Evolutionary conservation across 169 alveolate species (phyloP).

Genomic region (Plasmodium reichenowi): DNA sequence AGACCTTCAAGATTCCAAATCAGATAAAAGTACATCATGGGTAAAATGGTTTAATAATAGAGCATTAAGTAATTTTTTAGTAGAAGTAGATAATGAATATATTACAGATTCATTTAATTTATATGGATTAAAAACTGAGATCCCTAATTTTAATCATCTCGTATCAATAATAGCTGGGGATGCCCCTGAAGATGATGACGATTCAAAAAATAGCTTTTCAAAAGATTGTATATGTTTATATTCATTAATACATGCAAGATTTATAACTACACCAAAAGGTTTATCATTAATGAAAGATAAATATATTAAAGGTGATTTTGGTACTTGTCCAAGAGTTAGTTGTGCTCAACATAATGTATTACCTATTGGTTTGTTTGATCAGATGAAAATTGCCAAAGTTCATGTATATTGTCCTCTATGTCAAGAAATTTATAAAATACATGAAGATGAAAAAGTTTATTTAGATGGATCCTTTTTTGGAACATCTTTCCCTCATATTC

Average conservation of each 20-base stretch:
- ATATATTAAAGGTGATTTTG: constrained; percentile 96
- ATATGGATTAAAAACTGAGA: constrained; percentile 80
- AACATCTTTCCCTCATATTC: constrained; percentile 94
- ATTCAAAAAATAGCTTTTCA: constrained; percentile 79
- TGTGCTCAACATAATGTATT: constrained; percentile 95
- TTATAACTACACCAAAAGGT: constrained; percentile 94
- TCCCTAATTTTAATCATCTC: constrained; percentile 81
- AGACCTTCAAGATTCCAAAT: constrained; percentile 54
- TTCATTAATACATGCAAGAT: constrained; percentile 96
- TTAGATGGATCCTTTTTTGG: constrained; percentile 98
- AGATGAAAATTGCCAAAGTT: constrained; percentile 93
- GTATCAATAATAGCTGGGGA: constrained; percentile 84
- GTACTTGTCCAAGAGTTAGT: constrained; percentile 97
- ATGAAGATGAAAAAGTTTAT: constrained; percentile 89
- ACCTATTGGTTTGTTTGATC: constrained; percentile 97
- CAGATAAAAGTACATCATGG: constrained; percentile 75
- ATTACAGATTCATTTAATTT: constrained; percentile 84
- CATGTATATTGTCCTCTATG: constrained; percentile 97
- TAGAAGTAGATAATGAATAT: constrained; percentile 83
- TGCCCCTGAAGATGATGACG: constrained; percentile 87
- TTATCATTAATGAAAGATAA: constrained; percentile 94
- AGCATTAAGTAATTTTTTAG: constrained; percentile 61
- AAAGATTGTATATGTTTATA: constrained; percentile 94
- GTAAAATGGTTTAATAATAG: constrained; percentile 74
- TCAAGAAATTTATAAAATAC: constrained; percentile 92